These are phyloP conservation scores for Neurospora africana DNA, from an alignment of 495 filamentous ascomycete genomes.

Conservation along the genomic window DNA sequence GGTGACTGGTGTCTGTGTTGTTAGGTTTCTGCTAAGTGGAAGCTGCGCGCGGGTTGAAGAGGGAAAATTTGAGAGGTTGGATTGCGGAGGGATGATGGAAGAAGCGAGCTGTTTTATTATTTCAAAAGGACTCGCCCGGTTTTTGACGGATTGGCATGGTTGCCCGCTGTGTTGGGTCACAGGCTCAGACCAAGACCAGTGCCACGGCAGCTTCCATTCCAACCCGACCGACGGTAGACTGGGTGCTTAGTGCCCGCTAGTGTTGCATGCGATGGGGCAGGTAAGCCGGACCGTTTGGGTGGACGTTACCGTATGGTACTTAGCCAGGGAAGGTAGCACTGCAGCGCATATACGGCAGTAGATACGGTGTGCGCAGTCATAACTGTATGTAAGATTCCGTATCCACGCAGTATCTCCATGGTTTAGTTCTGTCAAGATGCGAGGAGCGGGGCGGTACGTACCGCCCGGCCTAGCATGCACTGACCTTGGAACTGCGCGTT, in stretches of 20 bases:
- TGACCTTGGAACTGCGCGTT: neutral
- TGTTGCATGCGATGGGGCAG: neutral
- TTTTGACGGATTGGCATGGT: constrained; percentile 20
- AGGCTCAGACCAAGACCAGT: constrained; percentile 9
- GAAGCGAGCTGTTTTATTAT: constrained; percentile 3
- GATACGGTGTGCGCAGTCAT: neutral
- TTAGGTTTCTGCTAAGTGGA: neutral
- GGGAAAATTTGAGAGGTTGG: neutral
- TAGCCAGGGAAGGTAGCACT: neutral
- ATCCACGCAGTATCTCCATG: neutral
- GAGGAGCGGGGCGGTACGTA: neutral
- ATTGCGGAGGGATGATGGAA: constrained; percentile 3
- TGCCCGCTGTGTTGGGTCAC: constrained; percentile 15
- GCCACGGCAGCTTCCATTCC: neutral
- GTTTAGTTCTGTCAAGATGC: neutral
- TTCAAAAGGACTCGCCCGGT: constrained; percentile 10
- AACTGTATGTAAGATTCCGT: neutral
- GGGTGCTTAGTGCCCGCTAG: neutral
- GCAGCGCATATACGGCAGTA: neutral
- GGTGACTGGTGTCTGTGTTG: neutral
- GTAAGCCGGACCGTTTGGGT: neutral
- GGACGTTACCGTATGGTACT: neutral
- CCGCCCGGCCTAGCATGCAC: neutral
- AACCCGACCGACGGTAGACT: neutral
- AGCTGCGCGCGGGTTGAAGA: neutral